Evolutionary conservation across 2,329 filamentous ascomycete genomes (phyloP).

Genomic region (Lachnellula subtilissima): DNA sequence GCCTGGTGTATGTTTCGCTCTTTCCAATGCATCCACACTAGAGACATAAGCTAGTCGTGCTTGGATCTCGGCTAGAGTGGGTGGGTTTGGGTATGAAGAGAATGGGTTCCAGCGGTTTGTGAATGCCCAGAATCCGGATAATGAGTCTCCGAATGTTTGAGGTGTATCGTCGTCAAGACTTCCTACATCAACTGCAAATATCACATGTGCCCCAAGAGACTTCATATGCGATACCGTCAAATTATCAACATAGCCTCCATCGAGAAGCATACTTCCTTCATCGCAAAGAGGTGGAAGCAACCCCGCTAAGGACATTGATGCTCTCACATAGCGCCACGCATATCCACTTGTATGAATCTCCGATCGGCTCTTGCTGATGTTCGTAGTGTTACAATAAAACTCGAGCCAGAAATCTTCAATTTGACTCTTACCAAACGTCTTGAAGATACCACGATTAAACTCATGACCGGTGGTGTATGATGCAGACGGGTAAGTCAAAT

Average conservation of each 20-base stretch:
- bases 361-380: slow-evolving; percentile 87
- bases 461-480: slow-evolving; percentile 98
- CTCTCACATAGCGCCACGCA: slow-evolving; percentile 93
- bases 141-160: slow-evolving; percentile 86
- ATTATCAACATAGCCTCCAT: slow-evolving; percentile 96
- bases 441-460: slow-evolving; percentile 98
- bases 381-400: slow-evolving; percentile 99
- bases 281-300: slow-evolving; percentile 91
- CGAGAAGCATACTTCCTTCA: slow-evolving; percentile 92
- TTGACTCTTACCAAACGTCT: slow-evolving; percentile 92
- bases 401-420: slow-evolving; percentile 99
- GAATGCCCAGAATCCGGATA: slow-evolving; percentile 93
- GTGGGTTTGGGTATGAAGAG: slow-evolving; percentile 81
- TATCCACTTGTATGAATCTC: slow-evolving; percentile 97
- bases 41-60: slow-evolving; percentile 91
- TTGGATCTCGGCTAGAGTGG: slow-evolving; percentile 93
- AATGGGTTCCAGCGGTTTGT: slow-evolving; percentile 97
- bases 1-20: slow-evolving; percentile 84
- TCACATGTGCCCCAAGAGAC: slow-evolving; percentile 82
- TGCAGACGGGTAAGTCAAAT: slow-evolving; percentile 91
- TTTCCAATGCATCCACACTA: slow-evolving; percentile 87
- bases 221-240: slow-evolving; percentile 98
- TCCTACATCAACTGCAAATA: slow-evolving; percentile 94
- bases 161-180: slow-evolving; percentile 87
- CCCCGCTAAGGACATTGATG: slow-evolving; percentile 94